Percentiles rank a stretch among this genome's conserved stretches.
These are phyloP conservation scores for Vitis cinerea DNA, from an alignment of 164 flowering plant species.

Conservation along the genomic window DNA sequence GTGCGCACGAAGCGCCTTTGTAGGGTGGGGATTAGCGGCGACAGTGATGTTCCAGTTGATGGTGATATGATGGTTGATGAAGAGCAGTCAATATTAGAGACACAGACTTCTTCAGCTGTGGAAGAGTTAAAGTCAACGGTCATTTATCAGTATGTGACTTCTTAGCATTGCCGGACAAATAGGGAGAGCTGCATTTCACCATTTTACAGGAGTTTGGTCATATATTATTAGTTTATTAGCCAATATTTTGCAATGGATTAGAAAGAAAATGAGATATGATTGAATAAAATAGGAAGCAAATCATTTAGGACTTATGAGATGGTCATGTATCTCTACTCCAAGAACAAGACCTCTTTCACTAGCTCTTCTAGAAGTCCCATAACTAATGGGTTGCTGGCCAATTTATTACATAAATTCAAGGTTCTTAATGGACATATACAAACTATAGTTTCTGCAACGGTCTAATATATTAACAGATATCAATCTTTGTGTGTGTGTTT, in stretches of 20 bases:
- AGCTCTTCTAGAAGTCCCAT: too few relatives aligned
- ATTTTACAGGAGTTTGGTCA: too few relatives aligned
- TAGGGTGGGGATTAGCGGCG: constrained; percentile 59
- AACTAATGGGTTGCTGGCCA: too few relatives aligned
- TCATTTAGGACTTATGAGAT: too few relatives aligned
- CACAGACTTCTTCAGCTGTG: constrained; percentile 66
- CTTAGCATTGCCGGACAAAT: not conserved
- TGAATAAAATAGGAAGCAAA: too few relatives aligned
- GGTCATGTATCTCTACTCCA: too few relatives aligned
- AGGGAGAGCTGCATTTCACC: not conserved
- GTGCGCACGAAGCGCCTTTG: constrained; percentile 85
- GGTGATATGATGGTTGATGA: constrained; percentile 72
- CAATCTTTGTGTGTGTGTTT: not conserved
- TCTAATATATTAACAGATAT: not conserved
- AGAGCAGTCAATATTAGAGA: constrained; percentile 61
- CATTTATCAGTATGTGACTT: constrained; percentile 48
- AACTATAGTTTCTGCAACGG: not conserved
- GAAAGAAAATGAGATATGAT: too few relatives aligned
- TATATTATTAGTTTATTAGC: too few relatives aligned
- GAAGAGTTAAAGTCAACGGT: constrained; percentile 62
- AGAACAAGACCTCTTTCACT: too few relatives aligned
- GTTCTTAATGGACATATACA: too few relatives aligned
- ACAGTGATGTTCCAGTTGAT: constrained; percentile 33
- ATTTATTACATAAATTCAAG: too few relatives aligned
- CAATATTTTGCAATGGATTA: too few relatives aligned